Conservation (phyloP, 306 rosid genomes). For the Senna siamea region DNA sequence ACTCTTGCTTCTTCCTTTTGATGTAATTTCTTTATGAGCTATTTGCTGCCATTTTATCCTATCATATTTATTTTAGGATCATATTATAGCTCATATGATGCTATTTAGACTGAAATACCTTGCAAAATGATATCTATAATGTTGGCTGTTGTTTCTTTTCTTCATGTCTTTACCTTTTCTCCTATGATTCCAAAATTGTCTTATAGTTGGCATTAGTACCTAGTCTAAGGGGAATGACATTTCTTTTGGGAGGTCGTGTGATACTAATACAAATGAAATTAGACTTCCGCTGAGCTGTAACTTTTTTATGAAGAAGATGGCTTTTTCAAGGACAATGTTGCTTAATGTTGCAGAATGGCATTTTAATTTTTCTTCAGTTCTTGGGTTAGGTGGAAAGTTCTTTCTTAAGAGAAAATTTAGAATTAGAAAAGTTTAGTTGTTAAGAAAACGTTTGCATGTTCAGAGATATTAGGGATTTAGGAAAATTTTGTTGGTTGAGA, state of each 20-base stretch:
- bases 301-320: background rate
- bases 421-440: background rate
- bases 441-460: background rate
- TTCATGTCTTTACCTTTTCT: background rate
- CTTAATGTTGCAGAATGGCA: background rate
- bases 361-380: background rate
- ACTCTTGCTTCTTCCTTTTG: slow-evolving; percentile 17
- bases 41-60: too few relatives aligned
- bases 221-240: background rate
- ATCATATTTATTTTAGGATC: too few relatives aligned
- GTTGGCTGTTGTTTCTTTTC: background rate
- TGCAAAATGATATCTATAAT: background rate
- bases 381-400: background rate
- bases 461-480: background rate
- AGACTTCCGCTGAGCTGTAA: background rate
- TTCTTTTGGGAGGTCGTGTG: slow-evolving; percentile 8
- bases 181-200: slow-evolving; percentile 4
- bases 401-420: background rate
- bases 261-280: background rate
- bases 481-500: background rate
- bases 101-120: slow-evolving; percentile 4
- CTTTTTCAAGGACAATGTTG: background rate
- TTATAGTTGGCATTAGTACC: slow-evolving; percentile 6
- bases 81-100: background rate
- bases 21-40: background rate